A percentile compares a stretch with the other conserved stretches of the same genome.
Conservation (phyloP, 805 yeast genomes). For the Sugiyamaella qingdaonensis region DNA sequence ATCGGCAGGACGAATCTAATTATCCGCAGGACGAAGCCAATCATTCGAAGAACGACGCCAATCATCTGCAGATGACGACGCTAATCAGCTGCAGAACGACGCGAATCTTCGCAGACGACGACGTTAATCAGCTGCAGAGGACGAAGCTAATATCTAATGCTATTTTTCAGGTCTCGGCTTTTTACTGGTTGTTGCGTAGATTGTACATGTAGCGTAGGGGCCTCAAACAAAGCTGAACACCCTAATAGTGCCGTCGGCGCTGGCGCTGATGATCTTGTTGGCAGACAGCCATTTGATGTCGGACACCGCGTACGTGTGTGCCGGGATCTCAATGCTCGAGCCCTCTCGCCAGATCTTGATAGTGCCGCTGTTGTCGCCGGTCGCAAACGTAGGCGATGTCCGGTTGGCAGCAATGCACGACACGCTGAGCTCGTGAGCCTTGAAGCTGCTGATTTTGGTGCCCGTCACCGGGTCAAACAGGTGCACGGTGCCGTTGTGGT, state of each 20-base stretch:
- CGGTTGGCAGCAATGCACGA: slow-evolving; percentile 8
- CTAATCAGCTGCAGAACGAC: too few species aligned
- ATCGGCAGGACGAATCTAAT: too few species aligned
- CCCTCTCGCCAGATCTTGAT: slow-evolving; percentile 17
- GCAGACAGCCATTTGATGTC: slow-evolving; percentile 10
- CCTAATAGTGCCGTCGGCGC: slow-evolving; percentile 9
- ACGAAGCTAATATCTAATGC: slow-evolving; percentile 3
- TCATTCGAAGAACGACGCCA: too few species aligned
- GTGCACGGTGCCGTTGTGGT: slow-evolving; percentile 17
- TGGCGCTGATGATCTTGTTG: slow-evolving; percentile 7
- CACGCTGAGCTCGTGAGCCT: slow-evolving; percentile 11
- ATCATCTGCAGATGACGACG: slow-evolving; percentile 31
- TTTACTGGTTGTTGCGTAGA: too few species aligned
- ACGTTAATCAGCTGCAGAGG: slow-evolving; percentile 33
- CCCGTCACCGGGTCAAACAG: slow-evolving; percentile 15
- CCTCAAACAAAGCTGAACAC: slow-evolving; percentile 2
- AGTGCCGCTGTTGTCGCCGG: slow-evolving; percentile 17
- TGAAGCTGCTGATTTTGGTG: not conserved
- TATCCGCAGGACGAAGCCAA: too few species aligned
- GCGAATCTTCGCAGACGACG: slow-evolving; percentile 31
- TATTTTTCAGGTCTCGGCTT: too few species aligned
- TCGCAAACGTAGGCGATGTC: slow-evolving; percentile 8
- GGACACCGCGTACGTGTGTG: slow-evolving; percentile 7
- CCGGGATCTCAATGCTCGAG: not conserved
- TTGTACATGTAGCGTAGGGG: too few species aligned